Evolutionary conservation across 2,329 filamentous ascomycete species (phyloP).

Genomic region (Aspergillus carbonarius): DNA sequence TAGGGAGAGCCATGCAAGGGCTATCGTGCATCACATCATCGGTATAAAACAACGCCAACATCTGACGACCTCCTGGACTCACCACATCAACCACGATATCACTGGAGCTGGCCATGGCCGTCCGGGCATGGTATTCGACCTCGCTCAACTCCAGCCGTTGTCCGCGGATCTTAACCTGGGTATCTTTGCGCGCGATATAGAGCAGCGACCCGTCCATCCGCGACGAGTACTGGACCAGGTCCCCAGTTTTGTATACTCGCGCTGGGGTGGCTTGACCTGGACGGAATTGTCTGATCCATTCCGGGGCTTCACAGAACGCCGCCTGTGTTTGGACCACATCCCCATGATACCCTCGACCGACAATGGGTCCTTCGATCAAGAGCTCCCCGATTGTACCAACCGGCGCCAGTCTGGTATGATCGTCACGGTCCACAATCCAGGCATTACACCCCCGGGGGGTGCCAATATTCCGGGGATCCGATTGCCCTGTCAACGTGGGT

Average conservation of each 20-base stretch:
- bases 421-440: slow-evolving; percentile 26
- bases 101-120: not conserved
- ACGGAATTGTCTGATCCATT: slow-evolving; percentile 4
- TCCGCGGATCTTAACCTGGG: slow-evolving; percentile 61
- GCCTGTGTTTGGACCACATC: slow-evolving; percentile 23
- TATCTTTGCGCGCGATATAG: slow-evolving; percentile 56
- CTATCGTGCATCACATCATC: not conserved
- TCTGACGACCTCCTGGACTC: not conserved
- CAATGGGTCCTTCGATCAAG: slow-evolving; percentile 39
- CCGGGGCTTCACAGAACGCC: slow-evolving; percentile 25
- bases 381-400: slow-evolving; percentile 44
- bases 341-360: slow-evolving; percentile 37
- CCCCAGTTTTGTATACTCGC: slow-evolving; percentile 22
- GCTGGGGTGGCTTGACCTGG: not conserved
- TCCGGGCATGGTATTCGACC: slow-evolving; percentile 36
- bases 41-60: not conserved
- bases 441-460: slow-evolving; percentile 6
- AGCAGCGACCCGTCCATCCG: slow-evolving; percentile 13
- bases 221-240: slow-evolving; percentile 19
- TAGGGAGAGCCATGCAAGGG: not conserved
- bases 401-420: slow-evolving; percentile 24
- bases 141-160: slow-evolving; percentile 58
- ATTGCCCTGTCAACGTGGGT: not conserved
- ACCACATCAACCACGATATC: not conserved
- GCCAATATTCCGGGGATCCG: slow-evolving; percentile 14